Evolutionary conservation across 129 eudicot genomes (phyloP), one percentile per base, ranked within the genome.

Genomic region (Arctium lappa): DNA sequence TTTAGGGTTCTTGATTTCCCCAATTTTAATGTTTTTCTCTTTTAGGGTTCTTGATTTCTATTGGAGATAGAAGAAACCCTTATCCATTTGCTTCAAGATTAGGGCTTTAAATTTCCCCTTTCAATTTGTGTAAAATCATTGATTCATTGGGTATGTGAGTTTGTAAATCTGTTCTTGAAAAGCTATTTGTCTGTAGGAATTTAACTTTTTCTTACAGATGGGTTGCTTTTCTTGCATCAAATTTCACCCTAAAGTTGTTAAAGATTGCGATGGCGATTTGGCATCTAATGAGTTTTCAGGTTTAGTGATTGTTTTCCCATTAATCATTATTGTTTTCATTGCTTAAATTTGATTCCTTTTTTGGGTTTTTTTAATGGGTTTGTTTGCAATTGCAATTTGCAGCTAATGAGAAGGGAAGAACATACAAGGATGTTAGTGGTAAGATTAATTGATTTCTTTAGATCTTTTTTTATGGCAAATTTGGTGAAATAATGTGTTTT

Each of bases 331-430:
- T 6, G 10, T 79, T 70, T 1, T 36, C 1, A 22, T 40, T 40
- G 34, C 1, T 42, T 16, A 9, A 72, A 48, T 38, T 71, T 70
- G 27, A 15, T 80, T 40, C 15, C 12, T 2, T 82, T 53, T 13
- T 34, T 50, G 6, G n/a, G 63, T 3, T 13, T 50, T 53, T 60
- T 60, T 60, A n/a, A 60, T 60, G 66, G 66, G 29, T 60, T 60
- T 60, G 66, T 60, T 60, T 62, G 73, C 30, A 72, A 72, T 18
- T 13, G 78, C 76, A 89, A 72, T 63, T 18, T 13, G 78, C 76
- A 89, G 89, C 46, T 75, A 56, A 79, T 80, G 85, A 85, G 38
- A 89, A 70, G 79, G 78, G 89, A 76, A 86, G 81, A 71, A 69
- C 76, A 30, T 77, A 72, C 56, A 88, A 77, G 27, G 82, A 86